Conservation (phyloP, 495 filamentous ascomycete genomes). For the Staphylotrichum tortipilum region DNA sequence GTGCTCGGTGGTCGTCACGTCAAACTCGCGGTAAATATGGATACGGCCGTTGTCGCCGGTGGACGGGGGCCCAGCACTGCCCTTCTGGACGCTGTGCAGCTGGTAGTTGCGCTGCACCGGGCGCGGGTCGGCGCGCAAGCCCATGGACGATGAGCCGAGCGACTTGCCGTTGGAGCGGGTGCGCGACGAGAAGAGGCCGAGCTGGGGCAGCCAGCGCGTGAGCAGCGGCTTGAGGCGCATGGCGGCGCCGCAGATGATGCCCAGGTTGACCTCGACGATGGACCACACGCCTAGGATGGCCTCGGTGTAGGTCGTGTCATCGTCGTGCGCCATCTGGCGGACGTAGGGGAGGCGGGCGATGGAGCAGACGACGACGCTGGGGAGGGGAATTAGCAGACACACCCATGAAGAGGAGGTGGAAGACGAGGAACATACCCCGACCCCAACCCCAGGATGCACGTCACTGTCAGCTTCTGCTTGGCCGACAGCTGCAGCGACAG, state of each 20-base stretch:
- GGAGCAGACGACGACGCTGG: slow-evolving; percentile 15
- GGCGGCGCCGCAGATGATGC: slow-evolving; percentile 30
- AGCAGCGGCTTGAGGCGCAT: slow-evolving; percentile 18
- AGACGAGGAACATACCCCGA: slow-evolving; percentile 11
- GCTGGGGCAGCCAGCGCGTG: slow-evolving; percentile 6
- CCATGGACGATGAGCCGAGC: background rate
- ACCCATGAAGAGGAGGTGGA: background rate
- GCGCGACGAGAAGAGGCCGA: slow-evolving; percentile 7
- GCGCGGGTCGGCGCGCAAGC: no score
- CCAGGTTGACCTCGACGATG: slow-evolving; percentile 28
- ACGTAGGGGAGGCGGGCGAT: slow-evolving; percentile 18
- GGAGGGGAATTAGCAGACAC: background rate
- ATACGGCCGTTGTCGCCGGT: no score
- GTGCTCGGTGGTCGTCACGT: no score
- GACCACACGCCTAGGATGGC: slow-evolving; percentile 32
- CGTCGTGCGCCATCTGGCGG: background rate
- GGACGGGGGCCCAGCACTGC: no score
- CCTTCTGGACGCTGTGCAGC: no score
- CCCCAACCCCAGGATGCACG: slow-evolving; percentile 10
- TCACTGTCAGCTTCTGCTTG: slow-evolving; percentile 10
- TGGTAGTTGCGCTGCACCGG: no score
- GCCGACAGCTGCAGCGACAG: slow-evolving; percentile 18
- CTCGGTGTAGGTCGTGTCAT: slow-evolving; percentile 14
- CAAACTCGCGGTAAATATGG: no score
- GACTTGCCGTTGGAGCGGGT: background rate